Conservation (phyloP, 495 filamentous ascomycete species). For the Tuber melanosporum region DNA sequence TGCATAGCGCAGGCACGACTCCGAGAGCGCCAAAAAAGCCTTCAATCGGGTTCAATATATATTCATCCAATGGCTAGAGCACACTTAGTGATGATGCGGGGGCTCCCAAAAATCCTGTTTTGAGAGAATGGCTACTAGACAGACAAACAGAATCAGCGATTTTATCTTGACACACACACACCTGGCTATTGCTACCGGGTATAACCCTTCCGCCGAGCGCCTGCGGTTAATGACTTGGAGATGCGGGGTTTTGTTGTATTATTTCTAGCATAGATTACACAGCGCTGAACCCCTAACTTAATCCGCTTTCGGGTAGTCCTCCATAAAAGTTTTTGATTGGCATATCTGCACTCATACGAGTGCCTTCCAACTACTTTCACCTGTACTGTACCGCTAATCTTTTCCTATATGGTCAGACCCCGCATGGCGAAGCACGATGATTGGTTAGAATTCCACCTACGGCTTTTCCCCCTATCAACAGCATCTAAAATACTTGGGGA, state of each 20-base stretch:
- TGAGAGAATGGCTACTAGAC: not conserved
- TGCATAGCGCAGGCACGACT: not conserved
- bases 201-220: not conserved
- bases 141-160: not conserved
- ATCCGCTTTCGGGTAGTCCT: not conserved
- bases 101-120: not conserved
- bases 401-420: not conserved
- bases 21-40: not conserved
- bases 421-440: not conserved
- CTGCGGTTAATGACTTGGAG: not conserved
- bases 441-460: not conserved
- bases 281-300: not conserved
- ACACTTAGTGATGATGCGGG: not conserved
- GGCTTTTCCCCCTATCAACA: not conserved
- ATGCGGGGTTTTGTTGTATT: not conserved
- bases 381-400: not conserved
- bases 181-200: not conserved
- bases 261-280: not conserved
- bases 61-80: not conserved
- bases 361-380: not conserved
- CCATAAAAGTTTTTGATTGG: not conserved
- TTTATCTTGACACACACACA: not conserved
- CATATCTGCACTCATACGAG: not conserved
- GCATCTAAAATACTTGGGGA: not conserved
- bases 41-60: not conserved